Evolutionary conservation across 345 rosid species (phyloP), one percentile per base, ranked within the genome.

Genomic region (Turritis glabra): DNA sequence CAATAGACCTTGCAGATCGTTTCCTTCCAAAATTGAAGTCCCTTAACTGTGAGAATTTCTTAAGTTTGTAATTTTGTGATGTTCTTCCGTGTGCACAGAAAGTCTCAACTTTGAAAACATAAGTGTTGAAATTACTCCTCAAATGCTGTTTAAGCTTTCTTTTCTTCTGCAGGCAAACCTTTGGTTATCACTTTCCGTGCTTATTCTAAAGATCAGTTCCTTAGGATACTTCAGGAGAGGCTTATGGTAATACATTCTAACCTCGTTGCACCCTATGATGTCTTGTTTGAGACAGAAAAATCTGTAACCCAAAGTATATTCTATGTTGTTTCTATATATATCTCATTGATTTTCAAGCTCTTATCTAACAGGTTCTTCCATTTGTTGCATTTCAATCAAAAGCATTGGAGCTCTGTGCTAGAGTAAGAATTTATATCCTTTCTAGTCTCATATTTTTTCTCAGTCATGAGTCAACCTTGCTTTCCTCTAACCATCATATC

Each of bases 321-420:
- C 0, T 50, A 8, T 71, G 59, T 8, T 47, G 37, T 47, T 26
- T 48, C 32, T 69, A 3, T 29, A 27, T 29, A 27, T 58, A 35
- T 10, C 37, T 38, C 7, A 25, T 59, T 59, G 19, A 35, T 3
- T 37, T 54, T 30, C n/a, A 21, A 46, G 1, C 55, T 80, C 17
- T 65, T n/a, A 64, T 64, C 10, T 74, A 21, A 46, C 84, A 93
- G 96, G 88, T 27, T 32, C 80, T 89, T 68, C 85, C 93, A 53
- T 80, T 67, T 68, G 66, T 70, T 62, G 85, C 84, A 23, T 93
- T 89, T 80, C 89, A 91, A 70, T 82, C 86, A 52, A 91, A 85
- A 54, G 97, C 98, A 57, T 73, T 93, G 84, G 96, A 93, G 81
- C 90, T 93, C 11, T 93, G 97, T 71, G 92, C 98, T 60, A 91